phyloP scores from a whole-genome alignment of 2,329 filamentous ascomycete species.

The Claviceps lovelessii region DNA sequence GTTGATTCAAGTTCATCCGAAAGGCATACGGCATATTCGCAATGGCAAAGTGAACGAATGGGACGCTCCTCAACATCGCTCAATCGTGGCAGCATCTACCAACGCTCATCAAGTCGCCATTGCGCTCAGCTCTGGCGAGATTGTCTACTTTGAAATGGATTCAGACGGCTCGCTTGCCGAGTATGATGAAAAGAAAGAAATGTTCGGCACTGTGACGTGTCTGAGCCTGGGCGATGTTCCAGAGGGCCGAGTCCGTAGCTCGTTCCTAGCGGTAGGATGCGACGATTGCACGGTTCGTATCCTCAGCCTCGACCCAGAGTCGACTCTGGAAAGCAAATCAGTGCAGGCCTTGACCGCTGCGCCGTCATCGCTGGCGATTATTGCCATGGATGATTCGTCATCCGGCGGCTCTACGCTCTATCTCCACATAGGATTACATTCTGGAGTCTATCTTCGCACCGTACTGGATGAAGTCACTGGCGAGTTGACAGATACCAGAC shows the following conservation, averaged over 20 bases:
- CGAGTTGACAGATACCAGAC: slow-evolving; percentile 85
- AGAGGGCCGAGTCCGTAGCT: slow-evolving; percentile 74
- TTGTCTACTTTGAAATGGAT: slow-evolving; percentile 97
- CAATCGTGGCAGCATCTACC: slow-evolving; percentile 85
- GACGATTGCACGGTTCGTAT: slow-evolving; percentile 94
- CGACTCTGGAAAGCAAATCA: slow-evolving; percentile 82
- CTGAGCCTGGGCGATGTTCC: slow-evolving; percentile 89
- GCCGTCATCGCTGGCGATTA: slow-evolving; percentile 77
- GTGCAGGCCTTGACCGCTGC: slow-evolving; percentile 86
- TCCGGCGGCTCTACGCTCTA: slow-evolving; percentile 81
- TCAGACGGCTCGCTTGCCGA: slow-evolving; percentile 79
- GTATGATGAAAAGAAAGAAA: slow-evolving; percentile 87
- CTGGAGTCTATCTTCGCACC: slow-evolving; percentile 88
- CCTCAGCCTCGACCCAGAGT: slow-evolving; percentile 76
- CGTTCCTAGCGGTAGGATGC: slow-evolving; percentile 89
- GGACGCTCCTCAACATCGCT: slow-evolving; percentile 83
- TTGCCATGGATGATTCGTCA: slow-evolving; percentile 88
- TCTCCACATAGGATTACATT: slow-evolving; percentile 89
- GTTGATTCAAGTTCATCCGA: slow-evolving; percentile 88
- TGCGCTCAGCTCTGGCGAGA: slow-evolving; percentile 87
- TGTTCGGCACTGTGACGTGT: slow-evolving; percentile 90
- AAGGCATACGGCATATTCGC: slow-evolving; percentile 82
- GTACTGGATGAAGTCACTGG: slow-evolving; percentile 91
- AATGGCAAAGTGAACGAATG: slow-evolving; percentile 75
- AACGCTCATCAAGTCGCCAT: slow-evolving; percentile 90